Evolutionary conservation across 2,329 filamentous ascomycete genomes (phyloP).

Genomic region (Ceratocystis harringtonii): DNA sequence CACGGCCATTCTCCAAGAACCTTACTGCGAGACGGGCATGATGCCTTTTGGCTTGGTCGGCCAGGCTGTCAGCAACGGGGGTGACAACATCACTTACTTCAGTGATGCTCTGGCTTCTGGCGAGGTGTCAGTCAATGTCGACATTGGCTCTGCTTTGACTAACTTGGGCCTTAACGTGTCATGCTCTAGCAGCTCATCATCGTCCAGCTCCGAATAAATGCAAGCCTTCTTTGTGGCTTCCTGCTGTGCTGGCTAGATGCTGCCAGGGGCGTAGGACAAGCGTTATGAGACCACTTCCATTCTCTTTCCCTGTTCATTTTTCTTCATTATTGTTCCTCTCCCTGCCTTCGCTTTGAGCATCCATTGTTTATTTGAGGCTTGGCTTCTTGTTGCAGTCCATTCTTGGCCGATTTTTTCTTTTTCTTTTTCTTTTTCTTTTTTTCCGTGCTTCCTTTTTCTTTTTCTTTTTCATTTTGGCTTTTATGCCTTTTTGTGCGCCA

Average conservation of each 20-base stretch:
- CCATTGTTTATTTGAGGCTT: no score
- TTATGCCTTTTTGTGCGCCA: not conserved
- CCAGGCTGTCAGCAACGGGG: constrained; percentile 35
- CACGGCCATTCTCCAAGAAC: constrained; percentile 25
- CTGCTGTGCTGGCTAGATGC: not conserved
- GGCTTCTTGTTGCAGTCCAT: no score
- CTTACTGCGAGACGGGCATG: constrained; percentile 39
- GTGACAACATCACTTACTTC: constrained; percentile 41
- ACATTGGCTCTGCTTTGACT: constrained; percentile 33
- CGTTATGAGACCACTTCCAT: not conserved
- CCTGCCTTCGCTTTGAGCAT: not conserved
- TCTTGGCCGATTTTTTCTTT: not conserved
- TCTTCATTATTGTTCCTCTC: not conserved
- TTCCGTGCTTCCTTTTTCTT: not conserved
- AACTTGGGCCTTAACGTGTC: constrained; percentile 22
- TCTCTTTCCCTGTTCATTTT: not conserved
- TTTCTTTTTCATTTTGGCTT: not conserved
- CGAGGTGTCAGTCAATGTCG: constrained; percentile 37
- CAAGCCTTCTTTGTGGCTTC: not conserved
- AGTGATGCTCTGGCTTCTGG: constrained; percentile 36
- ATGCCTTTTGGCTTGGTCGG: constrained; percentile 42
- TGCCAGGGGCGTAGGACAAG: not conserved
- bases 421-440: no score
- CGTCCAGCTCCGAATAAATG: not conserved
- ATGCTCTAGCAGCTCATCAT: constrained; percentile 9